These are phyloP conservation scores for Ustilago loliicola DNA, from an alignment of 1,284 basidiomycete species.

Conservation along the genomic window DNA sequence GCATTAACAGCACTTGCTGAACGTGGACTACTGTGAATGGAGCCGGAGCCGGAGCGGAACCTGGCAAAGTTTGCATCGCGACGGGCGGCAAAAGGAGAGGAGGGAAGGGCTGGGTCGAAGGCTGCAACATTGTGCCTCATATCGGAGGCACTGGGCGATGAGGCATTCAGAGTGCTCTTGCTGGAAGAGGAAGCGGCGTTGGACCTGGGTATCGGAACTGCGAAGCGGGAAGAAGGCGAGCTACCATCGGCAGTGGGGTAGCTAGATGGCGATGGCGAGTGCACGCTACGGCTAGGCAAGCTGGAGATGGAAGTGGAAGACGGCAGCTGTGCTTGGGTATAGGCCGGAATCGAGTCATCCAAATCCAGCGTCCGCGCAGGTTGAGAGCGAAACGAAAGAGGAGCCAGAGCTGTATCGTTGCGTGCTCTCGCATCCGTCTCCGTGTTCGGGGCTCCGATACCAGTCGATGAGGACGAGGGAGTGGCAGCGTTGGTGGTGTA, in stretches of 20 bases:
- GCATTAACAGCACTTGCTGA: slow-evolving; percentile 18
- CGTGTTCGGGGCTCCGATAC: background rate
- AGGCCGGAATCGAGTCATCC: slow-evolving; percentile 12
- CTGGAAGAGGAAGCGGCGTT: background rate
- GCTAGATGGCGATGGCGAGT: background rate
- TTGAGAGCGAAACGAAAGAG: background rate
- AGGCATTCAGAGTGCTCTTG: background rate
- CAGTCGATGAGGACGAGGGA: background rate
- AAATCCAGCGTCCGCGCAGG: background rate
- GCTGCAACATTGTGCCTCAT: slow-evolving; percentile 18
- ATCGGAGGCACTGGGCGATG: slow-evolving; percentile 10
- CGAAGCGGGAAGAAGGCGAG: slow-evolving; percentile 12
- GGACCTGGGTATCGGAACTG: slow-evolving; percentile 4
- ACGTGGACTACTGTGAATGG: slow-evolving; percentile 18
- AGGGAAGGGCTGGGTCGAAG: slow-evolving; percentile 8
- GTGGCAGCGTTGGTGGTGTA: background rate
- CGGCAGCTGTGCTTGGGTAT: slow-evolving; percentile 18
- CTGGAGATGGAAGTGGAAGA: slow-evolving; percentile 15
- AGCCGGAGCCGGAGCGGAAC: slow-evolving; percentile 39
- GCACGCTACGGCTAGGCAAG: background rate
- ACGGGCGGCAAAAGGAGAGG: slow-evolving; percentile 12
- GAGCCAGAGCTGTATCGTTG: background rate
- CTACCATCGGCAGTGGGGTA: background rate
- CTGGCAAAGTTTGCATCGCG: slow-evolving; percentile 19
- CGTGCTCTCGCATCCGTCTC: too few species aligned